These are phyloP conservation scores for Yueomyces sp. DNA, from an alignment of 1,139 yeast genomes.

Conservation along the genomic window DNA sequence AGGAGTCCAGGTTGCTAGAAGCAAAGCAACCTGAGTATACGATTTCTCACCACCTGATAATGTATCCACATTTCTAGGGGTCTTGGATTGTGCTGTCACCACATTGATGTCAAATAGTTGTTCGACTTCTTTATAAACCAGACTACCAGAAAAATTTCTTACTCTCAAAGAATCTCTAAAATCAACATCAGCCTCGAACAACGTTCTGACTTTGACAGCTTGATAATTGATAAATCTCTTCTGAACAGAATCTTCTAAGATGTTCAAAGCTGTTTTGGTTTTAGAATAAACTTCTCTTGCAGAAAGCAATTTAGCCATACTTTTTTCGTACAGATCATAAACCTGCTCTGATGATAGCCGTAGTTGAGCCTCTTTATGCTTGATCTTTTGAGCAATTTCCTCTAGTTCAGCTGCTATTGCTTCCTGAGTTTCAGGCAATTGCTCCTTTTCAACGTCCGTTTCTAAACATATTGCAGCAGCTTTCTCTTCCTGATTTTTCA, in stretches of 20 bases:
- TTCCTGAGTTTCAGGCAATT: slow-evolving; percentile 23
- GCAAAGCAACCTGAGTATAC: slow-evolving; percentile 77
- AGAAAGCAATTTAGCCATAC: slow-evolving; percentile 25
- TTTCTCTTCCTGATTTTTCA: slow-evolving; percentile 19
- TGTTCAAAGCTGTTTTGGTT: slow-evolving; percentile 21
- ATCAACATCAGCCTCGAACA: slow-evolving; percentile 34
- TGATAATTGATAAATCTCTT: slow-evolving; percentile 39
- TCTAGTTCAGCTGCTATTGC: slow-evolving; percentile 27
- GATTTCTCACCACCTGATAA: slow-evolving; percentile 97
- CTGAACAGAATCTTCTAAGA: slow-evolving; percentile 29
- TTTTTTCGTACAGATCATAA: slow-evolving; percentile 25
- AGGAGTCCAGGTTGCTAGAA: slow-evolving; percentile 84
- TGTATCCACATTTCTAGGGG: slow-evolving; percentile 62
- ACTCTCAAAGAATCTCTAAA: slow-evolving; percentile 48
- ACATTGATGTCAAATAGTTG: slow-evolving; percentile 44
- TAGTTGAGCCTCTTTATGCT: slow-evolving; percentile 27
- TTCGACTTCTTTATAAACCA: slow-evolving; percentile 48
- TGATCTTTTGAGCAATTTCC: slow-evolving; percentile 24
- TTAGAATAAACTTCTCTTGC: slow-evolving; percentile 26
- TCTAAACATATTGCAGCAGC: slow-evolving; percentile 26
- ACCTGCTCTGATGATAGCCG: slow-evolving; percentile 35
- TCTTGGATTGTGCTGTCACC: slow-evolving; percentile 42
- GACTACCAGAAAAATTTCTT: slow-evolving; percentile 66
- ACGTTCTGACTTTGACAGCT: slow-evolving; percentile 32
- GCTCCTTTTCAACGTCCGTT: slow-evolving; percentile 24